phyloP scores from a whole-genome alignment of 2,329 filamentous ascomycete species.

The Penicillium sp. region DNA sequence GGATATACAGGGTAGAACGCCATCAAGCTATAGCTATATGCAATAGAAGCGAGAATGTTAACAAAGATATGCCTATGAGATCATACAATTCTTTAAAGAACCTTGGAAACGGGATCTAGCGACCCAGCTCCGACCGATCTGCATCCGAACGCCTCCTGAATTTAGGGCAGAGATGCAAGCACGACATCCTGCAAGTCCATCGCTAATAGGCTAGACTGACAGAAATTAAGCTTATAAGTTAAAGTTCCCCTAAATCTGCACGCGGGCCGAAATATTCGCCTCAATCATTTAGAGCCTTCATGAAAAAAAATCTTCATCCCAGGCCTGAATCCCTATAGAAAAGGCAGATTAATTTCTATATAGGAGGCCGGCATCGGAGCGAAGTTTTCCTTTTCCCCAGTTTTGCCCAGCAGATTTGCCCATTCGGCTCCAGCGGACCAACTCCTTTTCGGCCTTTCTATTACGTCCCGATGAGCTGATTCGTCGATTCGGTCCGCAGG shows the following conservation, averaged over 20 bases:
- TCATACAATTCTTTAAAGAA: background rate
- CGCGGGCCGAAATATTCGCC: background rate
- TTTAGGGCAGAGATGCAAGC: background rate
- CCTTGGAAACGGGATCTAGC: background rate
- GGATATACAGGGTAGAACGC: too few relatives aligned
- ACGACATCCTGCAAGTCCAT: background rate
- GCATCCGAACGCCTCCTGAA: background rate
- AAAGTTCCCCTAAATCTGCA: background rate
- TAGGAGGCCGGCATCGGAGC: constrained; percentile 8
- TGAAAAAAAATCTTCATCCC: background rate
- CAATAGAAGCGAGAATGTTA: background rate
- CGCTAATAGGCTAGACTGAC: background rate
- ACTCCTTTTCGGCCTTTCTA: constrained; percentile 1
- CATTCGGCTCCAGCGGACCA: background rate
- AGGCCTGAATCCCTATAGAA: background rate
- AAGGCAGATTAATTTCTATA: background rate
- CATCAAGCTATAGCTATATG: background rate
- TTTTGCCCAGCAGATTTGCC: background rate
- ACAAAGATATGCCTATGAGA: background rate
- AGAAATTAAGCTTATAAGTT: background rate
- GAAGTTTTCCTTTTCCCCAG: constrained; percentile 6
- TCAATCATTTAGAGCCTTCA: background rate
- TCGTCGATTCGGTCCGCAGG: constrained; percentile 5
- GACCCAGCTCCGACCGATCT: background rate
- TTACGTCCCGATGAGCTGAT: constrained; percentile 5